Percentiles rank a stretch among this genome's conserved stretches.
These are phyloP conservation scores for Teratosphaeria zuluensis DNA, from an alignment of 2,329 filamentous ascomycete species.

Conservation along the genomic window DNA sequence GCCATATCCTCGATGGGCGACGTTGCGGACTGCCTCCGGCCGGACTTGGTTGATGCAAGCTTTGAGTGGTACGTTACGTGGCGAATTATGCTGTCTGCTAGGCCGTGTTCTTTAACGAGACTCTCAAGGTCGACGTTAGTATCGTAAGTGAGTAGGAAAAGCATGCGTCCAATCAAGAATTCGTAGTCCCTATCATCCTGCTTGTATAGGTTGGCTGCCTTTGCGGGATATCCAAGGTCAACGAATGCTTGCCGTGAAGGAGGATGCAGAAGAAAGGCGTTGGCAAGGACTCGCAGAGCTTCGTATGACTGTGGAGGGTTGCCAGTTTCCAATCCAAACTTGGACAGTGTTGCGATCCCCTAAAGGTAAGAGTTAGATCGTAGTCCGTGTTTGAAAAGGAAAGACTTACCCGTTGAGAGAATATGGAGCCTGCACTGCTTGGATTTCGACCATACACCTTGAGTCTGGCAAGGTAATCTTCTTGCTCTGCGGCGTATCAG, in stretches of 20 bases:
- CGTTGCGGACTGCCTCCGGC: conserved; percentile 9
- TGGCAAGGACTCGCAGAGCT: conserved; percentile 73
- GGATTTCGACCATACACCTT: conserved; percentile 71
- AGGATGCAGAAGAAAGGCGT: conserved; percentile 63
- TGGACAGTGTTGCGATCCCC: conserved; percentile 65
- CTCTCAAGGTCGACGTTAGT: conserved; percentile 56
- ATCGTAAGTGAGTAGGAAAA: conserved; percentile 72
- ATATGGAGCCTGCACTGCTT: conserved; percentile 67
- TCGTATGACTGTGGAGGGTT: conserved; percentile 53
- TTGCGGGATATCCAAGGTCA: conserved; percentile 56
- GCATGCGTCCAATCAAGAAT: conserved; percentile 67
- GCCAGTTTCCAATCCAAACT: conserved; percentile 61
- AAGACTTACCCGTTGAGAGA: conserved; percentile 59
- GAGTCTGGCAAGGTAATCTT: conserved; percentile 50
- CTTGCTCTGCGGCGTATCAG: conserved; percentile 45
- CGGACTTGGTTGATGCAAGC: conserved; percentile 35
- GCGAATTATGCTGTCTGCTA: conserved; percentile 56
- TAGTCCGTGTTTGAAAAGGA: not conserved
- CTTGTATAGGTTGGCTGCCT: conserved; percentile 61
- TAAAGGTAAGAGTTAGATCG: conserved; percentile 28
- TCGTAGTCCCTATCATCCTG: conserved; percentile 70
- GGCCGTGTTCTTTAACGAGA: conserved; percentile 55
- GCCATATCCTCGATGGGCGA: conserved; percentile 66
- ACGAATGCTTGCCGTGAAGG: conserved; percentile 63
- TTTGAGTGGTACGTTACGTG: conserved; percentile 58